Conservation (phyloP, 192 early-diverging fungal genomes). For the Coemansia aciculifera region DNA sequence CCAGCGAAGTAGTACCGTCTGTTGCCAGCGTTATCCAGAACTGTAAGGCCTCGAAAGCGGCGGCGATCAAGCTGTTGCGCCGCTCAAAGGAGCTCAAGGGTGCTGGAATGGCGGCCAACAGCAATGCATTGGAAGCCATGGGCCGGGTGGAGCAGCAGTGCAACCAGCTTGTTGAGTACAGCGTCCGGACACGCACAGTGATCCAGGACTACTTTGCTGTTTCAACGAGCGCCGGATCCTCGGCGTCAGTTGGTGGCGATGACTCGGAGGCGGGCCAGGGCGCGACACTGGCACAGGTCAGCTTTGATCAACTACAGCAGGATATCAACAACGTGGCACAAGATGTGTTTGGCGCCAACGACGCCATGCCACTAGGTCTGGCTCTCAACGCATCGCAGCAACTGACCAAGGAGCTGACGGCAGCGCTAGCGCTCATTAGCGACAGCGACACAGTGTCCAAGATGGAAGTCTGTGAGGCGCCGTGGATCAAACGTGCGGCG, state of each 20-base stretch:
- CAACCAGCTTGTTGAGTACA: slow-evolving; percentile 25
- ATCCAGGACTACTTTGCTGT: slow-evolving; percentile 23
- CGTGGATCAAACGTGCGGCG: slow-evolving; percentile 80
- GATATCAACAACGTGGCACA: slow-evolving; percentile 31
- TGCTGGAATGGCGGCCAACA: slow-evolving; percentile 9
- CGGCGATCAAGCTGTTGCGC: slow-evolving; percentile 66
- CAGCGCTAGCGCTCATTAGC: slow-evolving; percentile 19
- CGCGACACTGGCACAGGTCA: neutral
- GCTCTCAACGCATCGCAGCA: slow-evolving; percentile 24
- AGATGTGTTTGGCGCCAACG: slow-evolving; percentile 36
- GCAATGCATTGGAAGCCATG: slow-evolving; percentile 12
- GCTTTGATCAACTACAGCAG: slow-evolving; percentile 15
- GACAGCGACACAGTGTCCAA: slow-evolving; percentile 3
- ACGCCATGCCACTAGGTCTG: slow-evolving; percentile 19
- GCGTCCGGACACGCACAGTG: slow-evolving; percentile 13
- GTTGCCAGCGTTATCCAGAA: slow-evolving; percentile 31
- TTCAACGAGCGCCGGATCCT: neutral
- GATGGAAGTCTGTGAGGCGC: slow-evolving; percentile 52
- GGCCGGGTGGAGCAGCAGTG: slow-evolving; percentile 14
- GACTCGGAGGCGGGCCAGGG: neutral
- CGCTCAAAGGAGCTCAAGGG: slow-evolving; percentile 60
- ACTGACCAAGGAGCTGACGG: slow-evolving; percentile 24
- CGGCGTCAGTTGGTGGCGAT: neutral
- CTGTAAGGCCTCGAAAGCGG: slow-evolving; percentile 60
- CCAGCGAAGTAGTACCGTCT: slow-evolving; percentile 38